Evolutionary conservation across 169 alveolate species (phyloP).

Genomic region (Plasmodium blacklocki): DNA sequence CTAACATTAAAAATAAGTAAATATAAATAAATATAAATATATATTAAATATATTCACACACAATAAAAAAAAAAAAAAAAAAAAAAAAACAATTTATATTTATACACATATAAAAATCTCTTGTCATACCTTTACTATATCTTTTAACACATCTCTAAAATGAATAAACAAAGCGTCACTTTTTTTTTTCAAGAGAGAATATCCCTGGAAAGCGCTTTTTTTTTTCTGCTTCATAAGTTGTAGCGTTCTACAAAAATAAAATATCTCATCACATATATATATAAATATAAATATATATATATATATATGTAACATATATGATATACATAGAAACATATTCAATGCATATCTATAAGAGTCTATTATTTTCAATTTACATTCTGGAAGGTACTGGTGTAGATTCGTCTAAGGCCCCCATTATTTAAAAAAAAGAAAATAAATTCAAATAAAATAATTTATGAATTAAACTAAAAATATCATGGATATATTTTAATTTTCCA

Average conservation of each 20-base stretch:
- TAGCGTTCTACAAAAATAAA: slow-evolving; percentile 82
- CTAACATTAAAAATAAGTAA: slow-evolving; percentile 33
- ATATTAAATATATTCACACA: background rate
- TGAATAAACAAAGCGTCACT: slow-evolving; percentile 95
- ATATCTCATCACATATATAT: background rate
- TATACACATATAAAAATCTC: background rate
- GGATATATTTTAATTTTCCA: slow-evolving; percentile 1
- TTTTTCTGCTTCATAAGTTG: slow-evolving; percentile 88
- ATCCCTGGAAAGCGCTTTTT: slow-evolving; percentile 94
- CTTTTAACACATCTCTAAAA: slow-evolving; percentile 92
- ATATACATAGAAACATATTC: background rate
- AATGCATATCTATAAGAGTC: background rate
- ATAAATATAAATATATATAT: background rate
- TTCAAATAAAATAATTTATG: background rate
- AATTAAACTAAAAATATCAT: slow-evolving; percentile 12
- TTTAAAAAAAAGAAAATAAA: slow-evolving; percentile 2
- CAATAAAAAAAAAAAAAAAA: background rate
- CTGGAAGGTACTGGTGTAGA: slow-evolving; percentile 77
- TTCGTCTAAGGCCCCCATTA: slow-evolving; percentile 77
- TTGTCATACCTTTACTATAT: slow-evolving; percentile 90
- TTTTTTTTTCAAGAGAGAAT: slow-evolving; percentile 93
- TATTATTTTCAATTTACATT: slow-evolving; percentile 33
- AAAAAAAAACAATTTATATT: background rate
- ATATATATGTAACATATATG: background rate
- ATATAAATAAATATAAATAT: background rate